Base-by-base conservation (phyloP, 2,329 filamentous ascomycete species). In the Lachnellula willkommii region DNA sequence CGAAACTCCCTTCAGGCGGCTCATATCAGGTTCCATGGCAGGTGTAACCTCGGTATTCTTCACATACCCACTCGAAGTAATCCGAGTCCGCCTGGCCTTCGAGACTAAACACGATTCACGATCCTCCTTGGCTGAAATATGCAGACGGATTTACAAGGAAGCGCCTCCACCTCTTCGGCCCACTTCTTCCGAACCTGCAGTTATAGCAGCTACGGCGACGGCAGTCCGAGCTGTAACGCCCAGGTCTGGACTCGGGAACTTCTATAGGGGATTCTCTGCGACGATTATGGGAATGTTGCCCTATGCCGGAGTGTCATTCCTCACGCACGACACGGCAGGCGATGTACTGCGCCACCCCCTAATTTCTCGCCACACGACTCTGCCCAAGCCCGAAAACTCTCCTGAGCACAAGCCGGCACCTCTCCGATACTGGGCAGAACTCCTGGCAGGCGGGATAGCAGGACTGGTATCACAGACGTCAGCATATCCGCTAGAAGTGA, bases 271-370 rank as follows among this genome's bases (percentile, higher is more conserved):
- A 50, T 99, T 99, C 71, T 83, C 85, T 0, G 89, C 93, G 0
- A 97, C 94, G 0, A 73, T 99, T 5, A 78, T 95, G 58, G 94
- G 94, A 65, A 99, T 99, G 93, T 77, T 99, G 1, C 94, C 94
- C 0, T 99, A 99, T 68, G 94, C 94, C 1, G 94, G 94, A 65
- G 87, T 95, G 68, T 96, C 91, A 1, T 99, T 99, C 74, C 80
- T 99, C 42, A 95, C 90, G 0, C 94, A 99, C 74, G 94, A 99
- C 71, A 90, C 89, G 4, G 83, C 88, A 42, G 89, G 90, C 58
- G 94, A 99, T 71, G 68, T 94, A 47, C 80, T 99, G 65, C 89
- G 92, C 17, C 79, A 81, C 54, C 85, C 85, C 0, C 61, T 71
- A 1, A 66, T 96, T 6, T 84, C 87, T 4, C 70, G 79, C 47